phyloP scores from a whole-genome alignment of 1,284 basidiomycete genomes.

The Fomes fomentarius region DNA sequence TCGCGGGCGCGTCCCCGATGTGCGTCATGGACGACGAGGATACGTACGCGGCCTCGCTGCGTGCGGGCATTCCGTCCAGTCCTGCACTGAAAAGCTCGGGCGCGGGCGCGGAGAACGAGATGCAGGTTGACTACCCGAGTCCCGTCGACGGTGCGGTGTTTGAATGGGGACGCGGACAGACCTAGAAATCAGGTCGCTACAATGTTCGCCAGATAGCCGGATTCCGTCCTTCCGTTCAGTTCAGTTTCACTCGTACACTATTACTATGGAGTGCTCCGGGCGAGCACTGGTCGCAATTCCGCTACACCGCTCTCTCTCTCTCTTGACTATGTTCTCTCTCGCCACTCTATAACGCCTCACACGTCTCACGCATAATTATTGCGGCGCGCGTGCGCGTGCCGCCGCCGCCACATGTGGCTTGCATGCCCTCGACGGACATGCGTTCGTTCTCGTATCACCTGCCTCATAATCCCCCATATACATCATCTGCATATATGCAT shows the following conservation, averaged over 20 bases:
- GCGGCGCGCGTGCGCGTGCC: background rate
- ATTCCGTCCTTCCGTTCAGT: no score
- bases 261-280: background rate
- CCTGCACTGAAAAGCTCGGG: no score
- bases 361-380: background rate
- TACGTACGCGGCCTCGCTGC: slow-evolving; percentile 10
- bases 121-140: slow-evolving; percentile 33
- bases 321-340: background rate
- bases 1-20: slow-evolving; percentile 22
- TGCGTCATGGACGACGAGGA: slow-evolving; percentile 21
- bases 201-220: no score
- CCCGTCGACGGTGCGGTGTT: slow-evolving; percentile 27
- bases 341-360: background rate
- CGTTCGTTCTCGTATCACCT: background rate
- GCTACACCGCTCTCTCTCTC: background rate
- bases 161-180: slow-evolving; percentile 14
- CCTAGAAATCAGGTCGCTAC: background rate
- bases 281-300: background rate
- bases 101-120: slow-evolving; percentile 14
- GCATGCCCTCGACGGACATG: background rate
- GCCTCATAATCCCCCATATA: background rate
- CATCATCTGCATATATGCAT: background rate
- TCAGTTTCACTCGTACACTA: no score
- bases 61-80: slow-evolving; percentile 12
- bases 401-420: no score